These are phyloP conservation scores for Cladosporium sp. DNA, from an alignment of 2,329 filamentous ascomycete species.

Conservation along the genomic window DNA sequence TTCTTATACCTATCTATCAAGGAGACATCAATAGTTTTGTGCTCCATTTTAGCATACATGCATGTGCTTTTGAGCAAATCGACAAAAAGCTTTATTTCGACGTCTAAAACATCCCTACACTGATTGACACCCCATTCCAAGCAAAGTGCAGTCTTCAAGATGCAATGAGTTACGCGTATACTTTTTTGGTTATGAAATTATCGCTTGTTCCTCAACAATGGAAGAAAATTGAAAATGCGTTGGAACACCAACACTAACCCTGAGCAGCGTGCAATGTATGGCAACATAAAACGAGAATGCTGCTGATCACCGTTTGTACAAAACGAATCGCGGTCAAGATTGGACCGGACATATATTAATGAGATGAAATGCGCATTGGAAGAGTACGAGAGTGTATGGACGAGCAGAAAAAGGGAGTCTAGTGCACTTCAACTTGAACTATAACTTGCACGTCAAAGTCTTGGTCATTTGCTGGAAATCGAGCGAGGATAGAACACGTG, in stretches of 20 bases:
- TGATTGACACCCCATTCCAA: background rate
- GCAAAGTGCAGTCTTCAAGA: fast-evolving
- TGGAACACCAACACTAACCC: slow-evolving; percentile 2
- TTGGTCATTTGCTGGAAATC: too few relatives aligned
- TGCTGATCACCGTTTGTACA: background rate
- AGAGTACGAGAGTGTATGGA: background rate
- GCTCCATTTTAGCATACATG: background rate
- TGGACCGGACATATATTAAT: background rate
- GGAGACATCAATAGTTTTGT: background rate
- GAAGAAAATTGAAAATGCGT: background rate
- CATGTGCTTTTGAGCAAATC: background rate
- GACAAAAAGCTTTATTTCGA: background rate
- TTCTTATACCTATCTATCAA: background rate
- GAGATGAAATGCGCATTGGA: background rate
- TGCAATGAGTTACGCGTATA: background rate
- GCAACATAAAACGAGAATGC: background rate
- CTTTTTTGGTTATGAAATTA: background rate
- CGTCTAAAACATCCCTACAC: background rate
- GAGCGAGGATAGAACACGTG: background rate
- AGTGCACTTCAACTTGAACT: background rate
- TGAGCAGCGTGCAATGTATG: background rate
- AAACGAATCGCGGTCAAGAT: background rate
- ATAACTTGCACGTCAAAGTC: background rate
- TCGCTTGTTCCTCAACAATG: background rate
- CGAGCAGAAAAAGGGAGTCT: background rate